Evolutionary conservation across 495 filamentous ascomycete genomes (phyloP).

Genomic region (Cercophora newfieldiana): DNA sequence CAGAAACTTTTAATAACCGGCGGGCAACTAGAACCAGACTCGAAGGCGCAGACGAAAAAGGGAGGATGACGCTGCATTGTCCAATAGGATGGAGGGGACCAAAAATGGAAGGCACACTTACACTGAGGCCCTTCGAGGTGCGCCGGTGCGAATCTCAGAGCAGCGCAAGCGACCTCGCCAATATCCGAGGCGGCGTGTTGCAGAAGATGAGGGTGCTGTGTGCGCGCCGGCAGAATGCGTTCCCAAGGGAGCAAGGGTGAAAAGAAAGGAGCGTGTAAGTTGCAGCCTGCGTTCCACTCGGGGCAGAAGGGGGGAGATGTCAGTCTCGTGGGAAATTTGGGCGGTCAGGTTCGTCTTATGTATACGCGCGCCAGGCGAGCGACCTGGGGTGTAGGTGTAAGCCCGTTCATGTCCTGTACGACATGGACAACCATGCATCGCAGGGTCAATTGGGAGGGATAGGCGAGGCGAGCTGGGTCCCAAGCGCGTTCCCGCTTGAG

Average conservation of each 20-base stretch:
- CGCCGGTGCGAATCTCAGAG: neutral
- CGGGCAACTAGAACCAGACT: neutral
- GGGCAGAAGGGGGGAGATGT: neutral
- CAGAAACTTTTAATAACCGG: conserved; percentile 1
- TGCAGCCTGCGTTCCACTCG: conserved; percentile 15
- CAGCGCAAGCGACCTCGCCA: neutral
- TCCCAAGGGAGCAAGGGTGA: neutral
- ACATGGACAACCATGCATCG: conserved; percentile 18
- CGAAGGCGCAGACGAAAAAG: neutral
- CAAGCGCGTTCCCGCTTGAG: conserved; percentile 7
- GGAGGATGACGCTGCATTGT: conserved; percentile 13
- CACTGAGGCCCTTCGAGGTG: conserved; percentile 1
- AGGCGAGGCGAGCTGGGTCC: conserved; percentile 7
- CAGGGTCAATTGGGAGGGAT: conserved; percentile 12
- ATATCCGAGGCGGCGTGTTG: conserved; percentile 2
- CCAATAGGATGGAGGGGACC: conserved; percentile 12
- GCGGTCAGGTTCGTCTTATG: conserved; percentile 22
- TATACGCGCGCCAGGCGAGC: conserved; percentile 8
- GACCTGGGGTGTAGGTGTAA: conserved; percentile 2
- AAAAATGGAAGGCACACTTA: conserved; percentile 12
- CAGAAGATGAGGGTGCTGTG: neutral
- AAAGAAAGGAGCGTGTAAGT: conserved; percentile 11
- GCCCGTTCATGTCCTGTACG: conserved; percentile 10
- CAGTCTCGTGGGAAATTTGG: conserved; percentile 6
- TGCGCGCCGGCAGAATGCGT: neutral